phyloP scores from a whole-genome alignment of 352 stramenopile genomes.

The Plasmopara halstedii region DNA sequence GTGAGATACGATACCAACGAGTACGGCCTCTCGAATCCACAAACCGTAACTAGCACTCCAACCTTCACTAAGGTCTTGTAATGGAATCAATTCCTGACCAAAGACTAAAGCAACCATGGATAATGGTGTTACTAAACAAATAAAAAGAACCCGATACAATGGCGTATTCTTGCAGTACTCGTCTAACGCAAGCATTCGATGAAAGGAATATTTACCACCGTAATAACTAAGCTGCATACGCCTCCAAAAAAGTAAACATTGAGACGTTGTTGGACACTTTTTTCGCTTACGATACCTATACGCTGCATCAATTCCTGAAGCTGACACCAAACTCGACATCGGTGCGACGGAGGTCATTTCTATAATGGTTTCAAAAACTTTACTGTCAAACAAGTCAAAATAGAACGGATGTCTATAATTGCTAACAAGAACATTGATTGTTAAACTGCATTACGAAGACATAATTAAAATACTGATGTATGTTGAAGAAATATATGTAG shows the following conservation, averaged over 20 bases:
- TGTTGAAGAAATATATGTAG: no score
- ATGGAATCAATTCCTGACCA: constrained; percentile 9
- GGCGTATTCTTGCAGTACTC: constrained; percentile 11
- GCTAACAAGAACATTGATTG: no score
- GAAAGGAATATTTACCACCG: constrained; percentile 20
- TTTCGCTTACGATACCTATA: not conserved
- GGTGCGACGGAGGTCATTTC: no score
- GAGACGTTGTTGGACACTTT: no score
- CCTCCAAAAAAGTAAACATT: not conserved
- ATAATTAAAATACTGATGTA: no score
- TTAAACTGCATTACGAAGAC: no score
- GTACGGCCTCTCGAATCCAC: constrained; percentile 12
- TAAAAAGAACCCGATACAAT: not conserved
- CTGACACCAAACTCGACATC: not conserved
- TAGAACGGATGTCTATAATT: no score
- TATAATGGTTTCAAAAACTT: no score
- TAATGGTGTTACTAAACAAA: constrained; percentile 7
- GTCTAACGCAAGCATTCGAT: constrained; percentile 14
- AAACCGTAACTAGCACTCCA: constrained; percentile 12
- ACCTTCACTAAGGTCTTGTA: constrained; percentile 7
- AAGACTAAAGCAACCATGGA: constrained; percentile 11
- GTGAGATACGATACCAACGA: constrained; percentile 8
- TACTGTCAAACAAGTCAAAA: no score
- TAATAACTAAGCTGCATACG: constrained; percentile 23
- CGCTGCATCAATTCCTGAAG: not conserved